Percentiles rank a stretch among this genome's conserved stretches.
Evolutionary conservation across 805 yeast genomes (phyloP).

Genomic region (Saccharomycopsis sp.): DNA sequence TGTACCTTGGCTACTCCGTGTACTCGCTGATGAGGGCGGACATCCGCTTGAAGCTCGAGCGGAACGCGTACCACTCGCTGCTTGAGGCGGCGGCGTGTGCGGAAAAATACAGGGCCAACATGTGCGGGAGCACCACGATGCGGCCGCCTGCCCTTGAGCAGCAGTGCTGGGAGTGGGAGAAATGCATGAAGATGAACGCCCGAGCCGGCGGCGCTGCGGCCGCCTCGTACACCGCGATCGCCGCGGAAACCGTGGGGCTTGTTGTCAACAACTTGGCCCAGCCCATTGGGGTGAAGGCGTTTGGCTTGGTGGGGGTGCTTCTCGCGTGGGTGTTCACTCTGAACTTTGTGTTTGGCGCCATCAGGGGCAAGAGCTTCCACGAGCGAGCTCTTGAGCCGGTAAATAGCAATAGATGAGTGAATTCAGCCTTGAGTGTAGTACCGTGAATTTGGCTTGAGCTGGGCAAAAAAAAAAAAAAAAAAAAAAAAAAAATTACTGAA

Average conservation of each 20-base stretch:
- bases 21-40: conserved; percentile 46
- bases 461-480: neutral
- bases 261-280: conserved; percentile 55
- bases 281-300: conserved; percentile 56
- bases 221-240: conserved; percentile 45
- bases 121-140: conserved; percentile 47
- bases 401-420: too few relatives aligned
- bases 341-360: too few relatives aligned
- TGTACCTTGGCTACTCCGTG: conserved; percentile 36
- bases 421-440: conserved; percentile 22
- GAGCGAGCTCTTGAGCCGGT: too few relatives aligned
- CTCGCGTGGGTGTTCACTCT: conserved; percentile 3
- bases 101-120: conserved; percentile 42
- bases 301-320: conserved; percentile 22
- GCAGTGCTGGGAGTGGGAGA: conserved; percentile 53
- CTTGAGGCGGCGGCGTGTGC: conserved; percentile 48
- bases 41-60: conserved; percentile 41
- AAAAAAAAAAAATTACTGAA: neutral
- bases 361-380: too few relatives aligned
- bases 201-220: conserved; percentile 27
- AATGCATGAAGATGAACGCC: conserved; percentile 57
- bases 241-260: conserved; percentile 55
- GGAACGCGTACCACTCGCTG: conserved; percentile 36
- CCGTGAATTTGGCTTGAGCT: conserved; percentile 25
- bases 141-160: conserved; percentile 51